Conservation (phyloP, 805 yeast genomes). For the Saccharomycopsis sp. region DNA sequence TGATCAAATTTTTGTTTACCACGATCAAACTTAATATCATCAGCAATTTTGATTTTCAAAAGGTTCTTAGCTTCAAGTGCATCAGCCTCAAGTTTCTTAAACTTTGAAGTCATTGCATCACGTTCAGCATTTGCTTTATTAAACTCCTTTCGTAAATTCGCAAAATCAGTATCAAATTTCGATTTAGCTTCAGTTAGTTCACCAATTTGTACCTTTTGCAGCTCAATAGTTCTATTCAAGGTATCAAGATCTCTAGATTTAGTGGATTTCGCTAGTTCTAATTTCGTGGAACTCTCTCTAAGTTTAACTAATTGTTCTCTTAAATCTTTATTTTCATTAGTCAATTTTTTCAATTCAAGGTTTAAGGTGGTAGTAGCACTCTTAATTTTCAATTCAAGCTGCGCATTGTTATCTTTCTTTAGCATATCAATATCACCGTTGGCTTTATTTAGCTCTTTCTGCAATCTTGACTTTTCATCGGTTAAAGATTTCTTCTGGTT, state of each 20-base stretch:
- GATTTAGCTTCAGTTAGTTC: constrained; percentile 18
- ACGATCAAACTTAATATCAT: constrained; percentile 36
- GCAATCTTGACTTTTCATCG: constrained; percentile 29
- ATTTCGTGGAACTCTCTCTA: constrained; percentile 21
- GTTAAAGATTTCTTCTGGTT: constrained; percentile 28
- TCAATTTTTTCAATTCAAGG: constrained; percentile 19
- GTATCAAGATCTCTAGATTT: constrained; percentile 18
- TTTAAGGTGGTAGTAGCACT: constrained; percentile 19
- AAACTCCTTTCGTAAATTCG: constrained; percentile 24
- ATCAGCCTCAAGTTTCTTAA: constrained; percentile 37
- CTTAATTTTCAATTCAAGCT: constrained; percentile 18
- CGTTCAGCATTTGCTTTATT: constrained; percentile 26
- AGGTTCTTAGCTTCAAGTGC: constrained; percentile 36
- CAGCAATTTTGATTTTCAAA: constrained; percentile 36
- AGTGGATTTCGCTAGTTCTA: constrained; percentile 18
- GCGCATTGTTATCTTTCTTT: constrained; percentile 15
- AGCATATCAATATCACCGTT: constrained; percentile 18
- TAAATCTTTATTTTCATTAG: constrained; percentile 21
- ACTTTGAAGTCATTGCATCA: constrained; percentile 23
- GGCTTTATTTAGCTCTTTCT: constrained; percentile 24
- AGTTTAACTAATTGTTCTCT: constrained; percentile 27
- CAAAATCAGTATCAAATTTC: constrained; percentile 26
- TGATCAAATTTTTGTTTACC: constrained; percentile 40
- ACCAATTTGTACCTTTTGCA: constrained; percentile 22
- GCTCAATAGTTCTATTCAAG: constrained; percentile 17